Evolutionary conservation across 805 yeast genomes (phyloP).

Genomic region (Debaryomyces tyrocola): DNA sequence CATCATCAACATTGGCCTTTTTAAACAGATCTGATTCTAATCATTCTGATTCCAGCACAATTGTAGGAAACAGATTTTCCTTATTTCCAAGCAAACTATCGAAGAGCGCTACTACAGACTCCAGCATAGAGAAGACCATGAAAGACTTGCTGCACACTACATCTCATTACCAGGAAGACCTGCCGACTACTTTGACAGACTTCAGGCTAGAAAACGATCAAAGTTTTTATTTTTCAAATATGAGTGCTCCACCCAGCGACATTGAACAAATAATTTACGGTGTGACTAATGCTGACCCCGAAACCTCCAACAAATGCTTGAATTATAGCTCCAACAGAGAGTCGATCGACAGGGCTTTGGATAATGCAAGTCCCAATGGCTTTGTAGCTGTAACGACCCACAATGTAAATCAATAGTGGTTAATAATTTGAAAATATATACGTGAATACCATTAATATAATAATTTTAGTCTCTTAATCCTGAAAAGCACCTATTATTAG

Average conservation of each 20-base stretch:
- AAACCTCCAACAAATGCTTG: neutral
- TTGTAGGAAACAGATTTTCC: constrained; percentile 4
- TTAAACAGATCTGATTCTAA: constrained; percentile 4
- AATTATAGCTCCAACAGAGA: constrained; percentile 1
- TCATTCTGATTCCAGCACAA: constrained; percentile 2
- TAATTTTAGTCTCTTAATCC: too few species aligned
- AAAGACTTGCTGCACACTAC: neutral
- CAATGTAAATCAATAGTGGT: constrained; percentile 1
- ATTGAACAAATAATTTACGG: constrained; percentile 5
- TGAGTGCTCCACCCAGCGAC: constrained; percentile 3
- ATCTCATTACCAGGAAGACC: neutral
- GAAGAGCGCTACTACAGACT: neutral
- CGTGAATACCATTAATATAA: constrained; percentile 1
- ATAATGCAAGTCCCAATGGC: constrained; percentile 4
- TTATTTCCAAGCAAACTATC: constrained; percentile 13
- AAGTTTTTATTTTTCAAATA: neutral
- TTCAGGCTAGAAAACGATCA: neutral
- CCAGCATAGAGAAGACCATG: constrained; percentile 4
- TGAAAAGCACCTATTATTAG: too few species aligned
- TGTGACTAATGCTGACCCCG: neutral
- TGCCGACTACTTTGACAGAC: constrained; percentile 3
- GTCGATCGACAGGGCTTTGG: constrained; percentile 7
- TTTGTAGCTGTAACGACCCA: constrained; percentile 9
- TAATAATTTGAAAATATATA: neutral
- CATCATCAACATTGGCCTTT: constrained; percentile 14